Base-by-base conservation (phyloP, 108 stramenopile genomes). In the Parietichytrium sp. region DNA sequence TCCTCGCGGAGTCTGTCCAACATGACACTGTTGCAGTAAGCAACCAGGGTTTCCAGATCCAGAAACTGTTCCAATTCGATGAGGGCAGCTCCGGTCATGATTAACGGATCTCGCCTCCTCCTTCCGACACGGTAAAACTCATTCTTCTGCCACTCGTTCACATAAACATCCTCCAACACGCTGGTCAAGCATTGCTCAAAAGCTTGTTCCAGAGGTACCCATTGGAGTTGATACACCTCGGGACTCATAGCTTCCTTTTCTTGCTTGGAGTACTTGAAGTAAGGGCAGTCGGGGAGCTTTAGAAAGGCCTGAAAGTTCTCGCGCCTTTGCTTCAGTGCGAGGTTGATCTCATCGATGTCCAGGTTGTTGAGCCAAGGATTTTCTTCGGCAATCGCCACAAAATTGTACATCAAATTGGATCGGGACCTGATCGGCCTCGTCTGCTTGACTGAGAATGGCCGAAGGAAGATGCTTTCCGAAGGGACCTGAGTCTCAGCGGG, bases 401-500 rank as follows among this genome's bases (percentile, higher is more conserved):
- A 72, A 25, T 72, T 72, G 61, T 72, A 72, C 61, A 72, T 72
- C n/a, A 72, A 42, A 25, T 72, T 72, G 8, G 61, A 72, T 0
- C 61, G 61, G 25, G 38, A 45, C 23, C 61, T 33, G 42, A 72
- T 72, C 8, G 61, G 61, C 13, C 61, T 16, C 8, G 61, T 72
- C 20, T 72, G 61, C 20, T 72, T 72, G 38, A 72, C 61, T n/a
- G 38, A 45, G 33, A 72, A 72, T n/a, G 61, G 61, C 8, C 42
- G 61, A 33, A 72, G 20, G 13, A 72, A 45, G 2, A 72, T 72
- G 61, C 45, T 42, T 38, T 72, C 61, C 2, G 25, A 45, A 25
- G 61, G 61, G 38, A 72, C 61, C 42, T 72, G 61, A 1, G 61
- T 72, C 33, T 72, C 61, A n/a, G 61, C 61, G 13, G 61, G 61